Conservation (phyloP, 352 stramenopile species). For the Pythium sp. region DNA sequence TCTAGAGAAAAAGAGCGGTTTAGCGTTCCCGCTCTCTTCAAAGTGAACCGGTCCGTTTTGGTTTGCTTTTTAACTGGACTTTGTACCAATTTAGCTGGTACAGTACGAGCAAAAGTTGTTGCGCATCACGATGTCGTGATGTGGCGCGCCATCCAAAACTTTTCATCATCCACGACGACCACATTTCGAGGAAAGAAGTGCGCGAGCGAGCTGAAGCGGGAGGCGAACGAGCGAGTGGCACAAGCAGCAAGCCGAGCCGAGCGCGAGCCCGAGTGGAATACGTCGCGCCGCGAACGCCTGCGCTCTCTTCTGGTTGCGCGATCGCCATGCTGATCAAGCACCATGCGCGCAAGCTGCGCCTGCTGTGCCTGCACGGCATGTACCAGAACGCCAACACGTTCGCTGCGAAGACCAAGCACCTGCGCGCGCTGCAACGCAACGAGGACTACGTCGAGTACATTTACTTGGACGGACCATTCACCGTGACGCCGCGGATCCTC, state of each 20-base stretch:
- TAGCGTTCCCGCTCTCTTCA: neutral
- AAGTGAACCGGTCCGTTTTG: neutral
- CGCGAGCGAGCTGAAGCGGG: neutral
- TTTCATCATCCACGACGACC: neutral
- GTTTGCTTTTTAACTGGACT: neutral
- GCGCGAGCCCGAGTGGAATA: neutral
- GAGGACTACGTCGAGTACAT: constrained; percentile 54
- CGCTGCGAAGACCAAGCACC: constrained; percentile 58
- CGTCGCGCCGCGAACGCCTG: no score
- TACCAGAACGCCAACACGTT: constrained; percentile 80
- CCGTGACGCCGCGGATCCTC: constrained; percentile 67
- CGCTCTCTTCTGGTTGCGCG: neutral
- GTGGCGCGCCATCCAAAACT: constrained; percentile 1
- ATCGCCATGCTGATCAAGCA: constrained; percentile 3
- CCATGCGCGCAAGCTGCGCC: constrained; percentile 40
- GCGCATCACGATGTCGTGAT: neutral
- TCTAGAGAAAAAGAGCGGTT: neutral
- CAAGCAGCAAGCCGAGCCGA: neutral
- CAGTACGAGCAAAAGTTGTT: neutral
- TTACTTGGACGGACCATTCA: constrained; percentile 73
- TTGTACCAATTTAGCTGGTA: neutral
- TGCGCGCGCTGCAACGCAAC: constrained; percentile 28
- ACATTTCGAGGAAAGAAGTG: constrained; percentile 5
- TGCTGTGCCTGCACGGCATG: constrained; percentile 85
- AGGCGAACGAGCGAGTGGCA: neutral